Conservation (phyloP, 2,329 filamentous ascomycete species). For the Bipolaris gigantea region DNA sequence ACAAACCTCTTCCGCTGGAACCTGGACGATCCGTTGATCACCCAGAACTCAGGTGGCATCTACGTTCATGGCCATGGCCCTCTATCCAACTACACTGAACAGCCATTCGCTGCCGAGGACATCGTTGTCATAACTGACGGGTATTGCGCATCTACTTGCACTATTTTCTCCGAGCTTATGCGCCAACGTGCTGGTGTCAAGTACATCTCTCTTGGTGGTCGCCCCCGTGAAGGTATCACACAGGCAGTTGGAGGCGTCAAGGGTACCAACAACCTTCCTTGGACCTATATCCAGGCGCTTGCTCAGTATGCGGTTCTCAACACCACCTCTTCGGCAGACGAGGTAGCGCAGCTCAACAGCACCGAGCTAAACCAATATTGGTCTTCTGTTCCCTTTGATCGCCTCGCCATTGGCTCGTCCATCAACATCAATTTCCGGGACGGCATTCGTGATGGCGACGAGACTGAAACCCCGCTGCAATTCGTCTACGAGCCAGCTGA, state of each 20-base stretch:
- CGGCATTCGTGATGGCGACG: constrained; percentile 50
- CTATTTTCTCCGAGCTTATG: constrained; percentile 60
- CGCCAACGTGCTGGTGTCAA: constrained; percentile 56
- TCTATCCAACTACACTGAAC: constrained; percentile 48
- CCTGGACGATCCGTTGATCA: constrained; percentile 45
- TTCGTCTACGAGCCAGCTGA: constrained; percentile 65
- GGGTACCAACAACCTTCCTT: constrained; percentile 51
- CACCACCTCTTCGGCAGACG: constrained; percentile 26
- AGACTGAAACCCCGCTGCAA: constrained; percentile 55
- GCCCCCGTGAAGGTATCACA: constrained; percentile 57
- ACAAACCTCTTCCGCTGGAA: constrained; percentile 60
- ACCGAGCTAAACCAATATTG: constrained; percentile 41
- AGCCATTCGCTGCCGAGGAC: constrained; percentile 56
- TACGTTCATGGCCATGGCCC: constrained; percentile 32
- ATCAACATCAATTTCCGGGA: constrained; percentile 45
- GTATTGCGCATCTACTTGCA: constrained; percentile 62
- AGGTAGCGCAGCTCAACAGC: constrained; percentile 32
- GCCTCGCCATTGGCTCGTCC: constrained; percentile 25
- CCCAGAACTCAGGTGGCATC: constrained; percentile 37
- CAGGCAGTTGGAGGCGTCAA: constrained; percentile 64
- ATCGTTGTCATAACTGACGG: constrained; percentile 59
- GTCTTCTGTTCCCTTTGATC: constrained; percentile 35
- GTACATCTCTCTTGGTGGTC: constrained; percentile 63
- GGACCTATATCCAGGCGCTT: constrained; percentile 36
- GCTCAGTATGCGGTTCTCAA: constrained; percentile 28